phyloP scores from a whole-genome alignment of 176 grass and related monocot genomes.

The Thalia dealbata region DNA sequence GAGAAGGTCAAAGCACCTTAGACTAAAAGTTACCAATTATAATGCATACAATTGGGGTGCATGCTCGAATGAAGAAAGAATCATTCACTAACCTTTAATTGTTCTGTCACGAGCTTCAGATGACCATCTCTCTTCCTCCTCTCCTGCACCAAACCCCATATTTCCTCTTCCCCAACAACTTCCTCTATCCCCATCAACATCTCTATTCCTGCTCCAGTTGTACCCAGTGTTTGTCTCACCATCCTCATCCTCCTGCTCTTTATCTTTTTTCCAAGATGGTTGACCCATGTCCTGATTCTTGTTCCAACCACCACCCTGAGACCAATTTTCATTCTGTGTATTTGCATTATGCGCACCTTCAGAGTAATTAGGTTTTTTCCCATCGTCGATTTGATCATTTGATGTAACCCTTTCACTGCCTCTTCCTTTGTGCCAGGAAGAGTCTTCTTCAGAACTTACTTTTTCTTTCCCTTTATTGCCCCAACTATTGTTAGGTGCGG shows the following conservation, averaged over 20 bases:
- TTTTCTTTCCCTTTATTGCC: constrained; percentile 7
- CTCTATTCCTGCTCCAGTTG: constrained; percentile 20
- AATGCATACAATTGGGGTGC: background rate
- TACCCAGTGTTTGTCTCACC: constrained; percentile 22
- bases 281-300: constrained; percentile 5
- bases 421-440: background rate
- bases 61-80: background rate
- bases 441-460: background rate
- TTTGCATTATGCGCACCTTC: constrained; percentile 31
- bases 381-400: background rate
- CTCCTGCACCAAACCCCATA: constrained; percentile 12
- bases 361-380: background rate
- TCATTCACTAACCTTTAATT: background rate
- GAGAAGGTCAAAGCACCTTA: background rate
- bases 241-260: constrained; percentile 23
- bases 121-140: constrained; percentile 25
- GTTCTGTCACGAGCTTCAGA: background rate
- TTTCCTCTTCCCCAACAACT: constrained; percentile 25
- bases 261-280: constrained; percentile 35
- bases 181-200: constrained; percentile 35
- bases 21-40: background rate
- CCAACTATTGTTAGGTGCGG: background rate
- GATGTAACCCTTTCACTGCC: background rate
- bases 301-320: background rate
- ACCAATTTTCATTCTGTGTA: background rate